Base-by-base conservation (phyloP, 2,329 filamentous ascomycete genomes). In the Paraphaeosphaeria sporulosa region DNA sequence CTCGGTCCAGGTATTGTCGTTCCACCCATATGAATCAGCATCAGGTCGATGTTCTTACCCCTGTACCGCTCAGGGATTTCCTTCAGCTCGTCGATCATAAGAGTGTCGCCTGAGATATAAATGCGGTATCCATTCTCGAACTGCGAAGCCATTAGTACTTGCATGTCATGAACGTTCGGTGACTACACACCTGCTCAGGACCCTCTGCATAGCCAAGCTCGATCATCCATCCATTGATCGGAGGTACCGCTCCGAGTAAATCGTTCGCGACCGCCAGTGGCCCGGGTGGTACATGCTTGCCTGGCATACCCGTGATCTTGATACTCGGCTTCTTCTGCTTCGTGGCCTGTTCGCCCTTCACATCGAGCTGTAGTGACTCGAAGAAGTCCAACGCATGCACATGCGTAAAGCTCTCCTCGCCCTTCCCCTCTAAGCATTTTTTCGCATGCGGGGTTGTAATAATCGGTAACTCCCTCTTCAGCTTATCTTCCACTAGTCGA, bases 61-160 rank as follows among this genome's bases (percentile, higher is more conserved):
- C 78, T 76, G 64, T 88, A 86, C 50, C 83, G 79, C 61, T 84
- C 71, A 0, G 86, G 85, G 42, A 91, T 90, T 61, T 86, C 81
- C 50, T 85, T 82, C 0, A 90, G 81, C 52, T 90, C 87, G 64
- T 87, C 83, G 23, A 88, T 82, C 68, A 89, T 79, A 8, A 90
- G 78, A 1, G 87, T 90, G 70, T 90, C 87, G 21, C 88, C 88
- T 0, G 87, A 87, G 60, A 90, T 89, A 74, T 90, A 90, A 67
- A 90, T 88, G 17, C 77, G 75, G 67, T 87, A 87, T 1, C 85
- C 84, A 23, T 75, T 79, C 12, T 80, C 70, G 60, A 85, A 81
- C 57, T 4, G 62, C 62, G 1, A 62, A 56, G 23, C 69, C 21
- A 17, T 59, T 30, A 38, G 61, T 36, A 13, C n/a, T 23, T 23